Percentiles rank a stretch among this genome's conserved stretches.
Conservation (phyloP, 176 grass and related monocot genomes). For the Elaeis guineensis region DNA sequence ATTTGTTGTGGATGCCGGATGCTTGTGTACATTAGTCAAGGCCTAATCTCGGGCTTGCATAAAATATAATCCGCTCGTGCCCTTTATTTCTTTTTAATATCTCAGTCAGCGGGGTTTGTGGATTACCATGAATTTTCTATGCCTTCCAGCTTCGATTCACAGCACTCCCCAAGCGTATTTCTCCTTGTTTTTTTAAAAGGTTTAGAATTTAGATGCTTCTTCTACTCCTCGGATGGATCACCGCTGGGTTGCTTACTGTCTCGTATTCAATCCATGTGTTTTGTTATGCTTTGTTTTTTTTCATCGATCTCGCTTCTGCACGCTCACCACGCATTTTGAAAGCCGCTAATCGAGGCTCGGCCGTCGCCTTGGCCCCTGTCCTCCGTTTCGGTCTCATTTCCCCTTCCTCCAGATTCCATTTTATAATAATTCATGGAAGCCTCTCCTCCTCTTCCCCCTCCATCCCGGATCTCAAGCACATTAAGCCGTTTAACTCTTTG, state of each 20-base stretch:
- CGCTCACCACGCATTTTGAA: no score
- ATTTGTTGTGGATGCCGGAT: constrained; percentile 10
- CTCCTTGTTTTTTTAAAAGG: constrained; percentile 23
- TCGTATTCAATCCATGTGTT: constrained; percentile 22
- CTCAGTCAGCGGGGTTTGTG: constrained; percentile 20
- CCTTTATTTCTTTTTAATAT: constrained; percentile 17
- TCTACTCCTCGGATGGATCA: constrained; percentile 44
- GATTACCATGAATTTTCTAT: constrained; percentile 11
- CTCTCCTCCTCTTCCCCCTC: no score
- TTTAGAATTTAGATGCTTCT: constrained; percentile 95
- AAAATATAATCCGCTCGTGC: constrained; percentile 24
- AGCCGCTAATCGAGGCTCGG: no score
- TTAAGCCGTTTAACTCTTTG: no score
- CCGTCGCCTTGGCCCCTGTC: no score
- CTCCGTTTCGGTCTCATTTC: no score
- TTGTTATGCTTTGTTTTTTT: constrained; percentile 15
- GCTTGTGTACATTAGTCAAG: constrained; percentile 30
- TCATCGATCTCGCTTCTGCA: no score
- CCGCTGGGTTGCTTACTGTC: constrained; percentile 42
- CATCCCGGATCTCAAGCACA: no score
- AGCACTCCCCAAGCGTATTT: constrained; percentile 36
- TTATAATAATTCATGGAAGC: no score
- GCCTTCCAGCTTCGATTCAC: neutral
- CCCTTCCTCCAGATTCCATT: no score
- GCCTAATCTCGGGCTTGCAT: constrained; percentile 29